Evolutionary conservation across 352 stramenopile species (phyloP).

Genomic region (Thalassiosira sp.): DNA sequence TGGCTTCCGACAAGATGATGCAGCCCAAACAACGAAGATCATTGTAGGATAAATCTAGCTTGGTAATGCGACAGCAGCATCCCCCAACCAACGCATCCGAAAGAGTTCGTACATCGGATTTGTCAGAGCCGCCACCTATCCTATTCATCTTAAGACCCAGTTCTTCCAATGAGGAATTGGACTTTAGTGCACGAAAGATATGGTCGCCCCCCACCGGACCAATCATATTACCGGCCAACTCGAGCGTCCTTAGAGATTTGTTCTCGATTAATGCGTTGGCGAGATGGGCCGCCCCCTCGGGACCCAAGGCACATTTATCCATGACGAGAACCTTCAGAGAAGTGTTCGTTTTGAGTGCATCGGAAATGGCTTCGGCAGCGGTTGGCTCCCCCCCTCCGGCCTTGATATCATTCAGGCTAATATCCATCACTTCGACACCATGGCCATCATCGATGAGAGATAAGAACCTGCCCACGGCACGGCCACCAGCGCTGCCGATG

Average conservation of each 20-base stretch:
- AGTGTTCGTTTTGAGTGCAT: conserved; percentile 9
- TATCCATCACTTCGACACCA: conserved; percentile 12
- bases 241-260: too few species aligned
- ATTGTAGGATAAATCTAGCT: conserved; percentile 42
- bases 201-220: conserved; percentile 12
- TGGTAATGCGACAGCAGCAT: conserved; percentile 9
- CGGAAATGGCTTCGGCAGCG: conserved; percentile 19
- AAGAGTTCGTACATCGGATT: conserved; percentile 24
- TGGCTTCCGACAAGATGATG: conserved; percentile 18
- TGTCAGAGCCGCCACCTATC: conserved; percentile 21
- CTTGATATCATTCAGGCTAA: conserved; percentile 40
- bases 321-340: conserved; percentile 17
- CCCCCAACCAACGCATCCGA: conserved; percentile 12
- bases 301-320: conserved; percentile 37
- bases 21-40: conserved; percentile 30
- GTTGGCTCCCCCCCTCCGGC: conserved; percentile 20
- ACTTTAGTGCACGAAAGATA: conserved; percentile 21
- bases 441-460: not conserved
- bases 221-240: conserved; percentile 40
- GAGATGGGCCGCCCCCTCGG: conserved; percentile 15
- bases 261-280: conserved; percentile 11
- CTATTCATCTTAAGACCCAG: conserved; percentile 37
- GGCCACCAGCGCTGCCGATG: conserved; percentile 17
- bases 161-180: conserved; percentile 7
- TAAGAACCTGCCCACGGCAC: conserved; percentile 19